Conservation (phyloP, 495 filamentous ascomycete species). For the Annulohypoxylon stygium region DNA sequence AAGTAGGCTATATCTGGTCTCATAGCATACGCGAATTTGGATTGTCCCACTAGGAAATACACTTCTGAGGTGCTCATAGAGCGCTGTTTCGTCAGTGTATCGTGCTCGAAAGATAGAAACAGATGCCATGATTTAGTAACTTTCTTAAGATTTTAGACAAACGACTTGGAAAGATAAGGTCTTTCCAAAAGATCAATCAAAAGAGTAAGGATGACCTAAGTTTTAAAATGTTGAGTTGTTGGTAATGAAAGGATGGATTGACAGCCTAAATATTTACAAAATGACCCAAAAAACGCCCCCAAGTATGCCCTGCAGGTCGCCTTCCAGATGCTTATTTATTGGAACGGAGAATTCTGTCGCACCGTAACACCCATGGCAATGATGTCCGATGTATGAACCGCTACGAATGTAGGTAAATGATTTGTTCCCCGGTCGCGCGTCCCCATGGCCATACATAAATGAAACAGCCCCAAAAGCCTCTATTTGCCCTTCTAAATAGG, state of each 20-base stretch:
- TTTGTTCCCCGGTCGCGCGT: not conserved
- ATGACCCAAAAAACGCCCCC: not conserved
- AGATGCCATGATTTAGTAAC: not conserved
- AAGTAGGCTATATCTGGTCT: not conserved
- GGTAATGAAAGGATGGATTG: not conserved
- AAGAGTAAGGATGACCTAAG: too few species aligned
- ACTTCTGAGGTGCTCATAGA: constrained; percentile 14
- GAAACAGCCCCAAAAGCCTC: not conserved
- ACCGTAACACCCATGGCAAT: not conserved
- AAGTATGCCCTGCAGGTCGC: constrained; percentile 10
- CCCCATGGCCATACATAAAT: not conserved
- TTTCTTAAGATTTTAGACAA: not conserved
- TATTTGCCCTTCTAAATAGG: not conserved
- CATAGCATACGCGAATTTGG: constrained; percentile 13
- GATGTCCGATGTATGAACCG: too few species aligned
- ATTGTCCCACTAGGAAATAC: constrained; percentile 11
- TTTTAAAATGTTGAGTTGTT: not conserved
- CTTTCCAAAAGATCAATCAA: too few species aligned
- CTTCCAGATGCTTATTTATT: not conserved
- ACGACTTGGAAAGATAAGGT: too few species aligned
- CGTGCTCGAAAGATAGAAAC: constrained; percentile 18
- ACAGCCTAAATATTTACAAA: not conserved
- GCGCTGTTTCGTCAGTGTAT: constrained; percentile 23
- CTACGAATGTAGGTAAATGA: too few species aligned
- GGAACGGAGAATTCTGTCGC: not conserved